A percentile compares a stretch with the other conserved stretches of the same genome.
Evolutionary conservation across 129 eudicot species (phyloP).

Genomic region (Pseudognaphalium luteoalbum): DNA sequence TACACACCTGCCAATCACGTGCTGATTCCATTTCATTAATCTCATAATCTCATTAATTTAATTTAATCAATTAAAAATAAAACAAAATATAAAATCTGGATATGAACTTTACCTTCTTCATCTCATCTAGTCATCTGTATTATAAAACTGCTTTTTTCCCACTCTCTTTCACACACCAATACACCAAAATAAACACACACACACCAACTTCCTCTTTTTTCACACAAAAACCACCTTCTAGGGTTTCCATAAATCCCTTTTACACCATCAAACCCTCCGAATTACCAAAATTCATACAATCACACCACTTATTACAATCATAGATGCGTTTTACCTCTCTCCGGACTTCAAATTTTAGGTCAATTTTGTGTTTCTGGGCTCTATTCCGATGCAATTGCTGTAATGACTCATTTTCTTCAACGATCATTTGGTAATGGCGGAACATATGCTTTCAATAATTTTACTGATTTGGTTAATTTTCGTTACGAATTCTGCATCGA

Average conservation of each 20-base stretch:
- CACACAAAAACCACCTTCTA: conserved; percentile 24
- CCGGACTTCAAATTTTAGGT: conserved; percentile 15
- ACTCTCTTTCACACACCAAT: conserved; percentile 33
- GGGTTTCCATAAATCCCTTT: conserved; percentile 29
- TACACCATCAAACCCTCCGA: conserved; percentile 16
- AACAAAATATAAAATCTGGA: background rate
- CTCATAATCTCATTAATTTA: background rate
- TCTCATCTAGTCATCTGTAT: conserved; percentile 17
- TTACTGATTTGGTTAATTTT: conserved; percentile 8
- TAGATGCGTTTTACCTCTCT: conserved; percentile 1
- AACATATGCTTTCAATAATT: background rate
- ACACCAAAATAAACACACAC: conserved; percentile 14
- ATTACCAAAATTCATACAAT: conserved; percentile 7
- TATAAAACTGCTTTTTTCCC: conserved; percentile 29
- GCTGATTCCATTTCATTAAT: conserved; percentile 10
- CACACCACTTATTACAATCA: background rate
- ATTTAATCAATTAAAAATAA: too few relatives aligned
- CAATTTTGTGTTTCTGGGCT: background rate
- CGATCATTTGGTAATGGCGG: conserved; percentile 35
- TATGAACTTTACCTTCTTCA: conserved; percentile 6
- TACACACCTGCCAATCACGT: conserved; percentile 38
- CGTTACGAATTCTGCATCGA: conserved; percentile 7
- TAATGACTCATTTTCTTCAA: conserved; percentile 22
- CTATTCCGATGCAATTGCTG: conserved; percentile 37
- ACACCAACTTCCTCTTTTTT: conserved; percentile 15